A percentile compares a stretch with the other conserved stretches of the same genome.
These are phyloP conservation scores for Vigna reflexopilosa DNA, from an alignment of 306 rosid genomes.

Conservation along the genomic window DNA sequence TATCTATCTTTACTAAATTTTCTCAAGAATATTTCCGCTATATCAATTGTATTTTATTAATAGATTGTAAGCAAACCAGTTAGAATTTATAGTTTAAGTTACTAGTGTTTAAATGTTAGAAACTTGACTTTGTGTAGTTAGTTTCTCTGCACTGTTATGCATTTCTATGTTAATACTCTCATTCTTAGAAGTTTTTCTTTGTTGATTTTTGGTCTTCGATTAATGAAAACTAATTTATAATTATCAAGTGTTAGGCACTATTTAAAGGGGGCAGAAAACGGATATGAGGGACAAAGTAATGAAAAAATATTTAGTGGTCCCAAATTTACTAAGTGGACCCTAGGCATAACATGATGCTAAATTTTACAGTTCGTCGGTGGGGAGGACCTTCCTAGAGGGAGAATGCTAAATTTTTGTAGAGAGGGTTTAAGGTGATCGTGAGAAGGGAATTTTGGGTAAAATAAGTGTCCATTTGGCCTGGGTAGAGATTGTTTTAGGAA, in stretches of 20 bases:
- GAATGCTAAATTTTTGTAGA: neutral
- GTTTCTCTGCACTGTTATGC: constrained; percentile 3
- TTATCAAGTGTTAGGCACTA: constrained; percentile 14
- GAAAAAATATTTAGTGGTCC: constrained; percentile 1
- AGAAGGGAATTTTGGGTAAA: neutral
- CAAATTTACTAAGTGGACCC: neutral
- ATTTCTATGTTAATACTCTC: constrained; percentile 27
- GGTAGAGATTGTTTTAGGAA: neutral
- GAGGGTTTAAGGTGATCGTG: neutral
- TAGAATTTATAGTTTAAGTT: constrained; percentile 12
- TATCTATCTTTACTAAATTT: constrained; percentile 16
- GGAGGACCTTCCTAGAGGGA: neutral
- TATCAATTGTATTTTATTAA: constrained; percentile 4
- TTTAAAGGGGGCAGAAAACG: neutral
- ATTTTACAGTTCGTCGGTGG: neutral
- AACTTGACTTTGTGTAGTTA: constrained; percentile 7
- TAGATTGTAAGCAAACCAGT: constrained; percentile 10
- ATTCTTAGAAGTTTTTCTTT: constrained; percentile 23
- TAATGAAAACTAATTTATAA: constrained; percentile 17
- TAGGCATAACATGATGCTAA: neutral
- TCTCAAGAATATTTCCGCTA: constrained; percentile 8
- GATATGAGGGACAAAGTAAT: neutral
- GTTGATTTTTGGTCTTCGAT: constrained; percentile 12
- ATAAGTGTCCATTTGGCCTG: neutral
- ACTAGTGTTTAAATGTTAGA: constrained; percentile 9